Percentiles rank a stretch among this genome's conserved stretches.
Conservation (phyloP, 352 stramenopile genomes). For the Phytophthora europaea region DNA sequence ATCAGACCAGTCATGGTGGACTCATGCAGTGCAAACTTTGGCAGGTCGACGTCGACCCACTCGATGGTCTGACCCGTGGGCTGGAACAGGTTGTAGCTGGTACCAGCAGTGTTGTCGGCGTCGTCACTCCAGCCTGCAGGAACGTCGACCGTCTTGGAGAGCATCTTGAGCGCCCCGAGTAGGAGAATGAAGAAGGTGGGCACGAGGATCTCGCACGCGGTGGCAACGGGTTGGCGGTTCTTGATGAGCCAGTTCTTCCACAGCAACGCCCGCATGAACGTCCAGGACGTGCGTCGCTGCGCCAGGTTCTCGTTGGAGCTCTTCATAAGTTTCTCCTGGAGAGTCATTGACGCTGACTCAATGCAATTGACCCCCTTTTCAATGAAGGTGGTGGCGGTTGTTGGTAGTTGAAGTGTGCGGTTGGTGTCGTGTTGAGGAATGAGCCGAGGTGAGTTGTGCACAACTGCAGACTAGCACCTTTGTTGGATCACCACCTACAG, state of each 20-base stretch:
- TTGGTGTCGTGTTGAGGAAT: conserved; percentile 15
- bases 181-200: conserved; percentile 69
- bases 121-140: conserved; percentile 58
- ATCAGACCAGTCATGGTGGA: conserved; percentile 69
- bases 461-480: no score
- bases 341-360: conserved; percentile 2
- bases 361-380: neutral
- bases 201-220: conserved; percentile 59
- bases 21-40: conserved; percentile 62
- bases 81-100: conserved; percentile 65
- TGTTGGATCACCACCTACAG: neutral
- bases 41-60: conserved; percentile 43
- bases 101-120: conserved; percentile 25
- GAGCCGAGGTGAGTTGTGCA: neutral
- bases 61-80: conserved; percentile 39
- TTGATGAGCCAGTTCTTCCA: conserved; percentile 81
- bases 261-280: conserved; percentile 50
- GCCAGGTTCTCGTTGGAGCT: conserved; percentile 4
- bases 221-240: conserved; percentile 55
- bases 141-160: conserved; percentile 52
- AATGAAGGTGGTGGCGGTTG: neutral
- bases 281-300: conserved; percentile 19
- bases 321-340: conserved; percentile 21
- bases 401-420: conserved; percentile 1
- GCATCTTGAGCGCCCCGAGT: conserved; percentile 54